Percentiles rank a stretch among this genome's conserved stretches.
These are phyloP conservation scores for Phanerodontia chrysosporium DNA, from an alignment of 768 basidiomycete genomes.

Conservation along the genomic window DNA sequence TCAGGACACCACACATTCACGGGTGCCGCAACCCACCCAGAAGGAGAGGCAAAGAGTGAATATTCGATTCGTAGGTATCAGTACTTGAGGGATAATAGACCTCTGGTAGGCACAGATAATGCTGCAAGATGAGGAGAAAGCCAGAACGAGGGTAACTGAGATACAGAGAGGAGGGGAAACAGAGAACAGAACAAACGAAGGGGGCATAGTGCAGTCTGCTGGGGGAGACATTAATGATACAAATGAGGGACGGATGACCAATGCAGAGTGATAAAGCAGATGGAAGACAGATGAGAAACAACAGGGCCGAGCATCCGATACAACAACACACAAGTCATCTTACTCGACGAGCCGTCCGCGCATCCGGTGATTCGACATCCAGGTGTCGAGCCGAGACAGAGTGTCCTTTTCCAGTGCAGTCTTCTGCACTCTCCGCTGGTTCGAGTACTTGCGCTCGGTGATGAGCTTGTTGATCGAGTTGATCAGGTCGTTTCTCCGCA, in stretches of 20 bases:
- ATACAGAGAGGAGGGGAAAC: neutral
- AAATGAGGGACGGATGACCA: neutral
- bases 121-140: neutral
- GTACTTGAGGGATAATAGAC: neutral
- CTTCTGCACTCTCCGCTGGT: neutral
- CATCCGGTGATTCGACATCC: neutral
- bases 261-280: neutral
- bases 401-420: neutral
- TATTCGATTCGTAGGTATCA: neutral
- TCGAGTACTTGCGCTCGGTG: conserved; percentile 42
- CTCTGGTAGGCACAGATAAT: neutral
- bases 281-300: neutral
- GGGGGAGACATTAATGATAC: conserved; percentile 1
- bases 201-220: neutral
- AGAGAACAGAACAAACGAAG: neutral
- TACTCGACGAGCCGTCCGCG: neutral
- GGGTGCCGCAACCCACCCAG: no score
- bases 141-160: neutral
- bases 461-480: conserved; percentile 82
- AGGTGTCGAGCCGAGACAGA: neutral
- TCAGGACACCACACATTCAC: no score
- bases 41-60: neutral
- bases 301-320: neutral
- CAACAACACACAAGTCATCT: neutral
- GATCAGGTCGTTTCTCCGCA: conserved; percentile 73